Evolutionary conservation across 2,329 filamentous ascomycete species (phyloP).

Genomic region (Penicillium sp.): DNA sequence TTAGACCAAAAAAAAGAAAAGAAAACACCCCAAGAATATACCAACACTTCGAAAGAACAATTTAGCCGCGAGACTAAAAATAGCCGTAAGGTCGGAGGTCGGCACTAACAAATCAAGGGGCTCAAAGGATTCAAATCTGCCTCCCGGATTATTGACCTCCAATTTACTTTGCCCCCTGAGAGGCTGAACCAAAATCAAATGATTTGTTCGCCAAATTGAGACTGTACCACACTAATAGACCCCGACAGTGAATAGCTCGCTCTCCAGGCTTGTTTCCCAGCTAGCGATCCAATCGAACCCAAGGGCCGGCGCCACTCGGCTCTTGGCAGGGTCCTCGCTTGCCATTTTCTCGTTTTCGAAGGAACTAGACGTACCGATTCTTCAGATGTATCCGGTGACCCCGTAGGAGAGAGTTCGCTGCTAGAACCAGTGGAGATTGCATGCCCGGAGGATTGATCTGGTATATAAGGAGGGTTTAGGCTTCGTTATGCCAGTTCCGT

Average conservation of each 20-base stretch:
- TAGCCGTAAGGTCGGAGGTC: neutral
- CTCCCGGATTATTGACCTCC: neutral
- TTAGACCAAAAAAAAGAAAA: neutral
- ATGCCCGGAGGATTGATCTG: neutral
- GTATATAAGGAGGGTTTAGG: neutral
- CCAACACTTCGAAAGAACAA: neutral
- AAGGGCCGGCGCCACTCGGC: slow-evolving; percentile 2
- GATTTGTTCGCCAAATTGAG: neutral
- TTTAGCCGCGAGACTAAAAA: no score
- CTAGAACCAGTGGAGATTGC: slow-evolving; percentile 4
- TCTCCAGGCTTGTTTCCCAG: neutral
- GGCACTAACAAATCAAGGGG: neutral
- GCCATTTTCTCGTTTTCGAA: neutral
- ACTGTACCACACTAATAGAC: neutral
- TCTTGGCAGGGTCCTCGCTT: slow-evolving; percentile 12
- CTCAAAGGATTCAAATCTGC: neutral
- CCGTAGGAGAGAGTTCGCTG: slow-evolving; percentile 4
- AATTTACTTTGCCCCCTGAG: neutral
- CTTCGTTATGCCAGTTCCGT: neutral
- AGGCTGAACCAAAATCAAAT: neutral
- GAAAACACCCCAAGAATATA: no score
- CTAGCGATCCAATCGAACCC: neutral
- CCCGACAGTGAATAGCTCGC: neutral
- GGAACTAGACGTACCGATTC: slow-evolving; percentile 2
- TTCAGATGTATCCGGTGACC: neutral